Evolutionary conservation across 768 basidiomycete species (phyloP).

Genomic region (Suillus luteus): DNA sequence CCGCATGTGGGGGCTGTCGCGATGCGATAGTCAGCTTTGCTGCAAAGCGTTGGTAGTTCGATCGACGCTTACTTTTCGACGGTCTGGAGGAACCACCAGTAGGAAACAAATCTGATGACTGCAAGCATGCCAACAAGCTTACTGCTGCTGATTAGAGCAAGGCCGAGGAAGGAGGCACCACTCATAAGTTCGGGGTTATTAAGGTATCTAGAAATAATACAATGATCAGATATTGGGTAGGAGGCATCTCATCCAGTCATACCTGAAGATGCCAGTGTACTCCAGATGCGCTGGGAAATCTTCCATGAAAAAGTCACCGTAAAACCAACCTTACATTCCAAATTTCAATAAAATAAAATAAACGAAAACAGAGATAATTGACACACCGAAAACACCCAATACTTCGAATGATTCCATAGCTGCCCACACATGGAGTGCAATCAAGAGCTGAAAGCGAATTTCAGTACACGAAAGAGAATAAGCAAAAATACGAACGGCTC

Average conservation of each 20-base stretch:
- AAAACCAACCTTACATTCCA: slow-evolving; percentile 82
- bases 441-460: slow-evolving; percentile 57
- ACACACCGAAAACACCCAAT: slow-evolving; percentile 85
- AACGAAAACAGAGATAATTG: not conserved
- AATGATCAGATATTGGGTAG: not conserved
- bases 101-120: slow-evolving; percentile 79
- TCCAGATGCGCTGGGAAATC: slow-evolving; percentile 88
- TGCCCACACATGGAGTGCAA: slow-evolving; percentile 90
- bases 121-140: slow-evolving; percentile 89
- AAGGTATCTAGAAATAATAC: slow-evolving; percentile 60
- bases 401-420: slow-evolving; percentile 90
- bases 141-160: slow-evolving; percentile 88
- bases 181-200: slow-evolving; percentile 98
- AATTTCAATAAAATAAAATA: not conserved
- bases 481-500: slow-evolving; percentile 57
- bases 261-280: slow-evolving; percentile 98
- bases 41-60: not conserved
- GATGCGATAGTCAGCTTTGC: slow-evolving; percentile 4
- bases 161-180: slow-evolving; percentile 92
- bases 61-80: slow-evolving; percentile 80
- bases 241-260: slow-evolving; percentile 18
- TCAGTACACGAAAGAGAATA: slow-evolving; percentile 14
- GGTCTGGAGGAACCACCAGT: slow-evolving; percentile 93
- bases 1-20: slow-evolving; percentile 91
- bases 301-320: slow-evolving; percentile 96